Evolutionary conservation across 768 basidiomycete species (phyloP), one percentile per base, ranked within the genome.

Genomic region (Leccinellum rugosiceps): DNA sequence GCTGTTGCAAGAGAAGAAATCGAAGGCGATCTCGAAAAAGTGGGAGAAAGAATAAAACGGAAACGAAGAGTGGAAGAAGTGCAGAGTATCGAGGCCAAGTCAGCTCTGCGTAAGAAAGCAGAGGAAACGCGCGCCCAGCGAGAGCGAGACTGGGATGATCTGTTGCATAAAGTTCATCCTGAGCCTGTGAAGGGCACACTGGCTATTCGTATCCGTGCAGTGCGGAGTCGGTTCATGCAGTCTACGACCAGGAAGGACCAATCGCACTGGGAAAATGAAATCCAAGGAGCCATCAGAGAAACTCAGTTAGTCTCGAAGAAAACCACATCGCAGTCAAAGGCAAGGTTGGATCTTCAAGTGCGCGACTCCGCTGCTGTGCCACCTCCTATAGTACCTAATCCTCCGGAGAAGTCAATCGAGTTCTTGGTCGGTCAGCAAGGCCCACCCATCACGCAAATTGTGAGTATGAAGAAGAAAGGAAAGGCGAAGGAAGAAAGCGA

Each of bases 201-300:
- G 19, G 75, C 74, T 3, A 67, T 80, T 56, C 80, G 85, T 26
- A 70, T 91, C 8, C 78, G 80, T 23, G 76, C 80, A 10, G 73
- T 91, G 25, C 81, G 79, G 35, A 75, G 65, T 9, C 80, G 79
- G 30, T 92, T 84, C 65, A 55, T 90, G 58, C 82, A 85, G 58
- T 81, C 84, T 4, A 76, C 77, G n/a, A 74, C 80, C 3, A 75
- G 74, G 11, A 78, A 75, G 54, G 78, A 85, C 53, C 62, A 71
- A 9, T 65, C 69, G 21, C 82, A 80, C 68, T 92, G 89, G 90
- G 85, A 86, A 68, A 75, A 68, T 26, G 83, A 87, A 65, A 80
- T 91, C 41, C 61, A 62, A 31, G 73, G 78, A 17, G 83, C 84
- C 8, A 69, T 90, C 23, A 78, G 74, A 53, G 85, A 88, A 61